Base-by-base conservation (phyloP, 768 basidiomycete species). In the Tulasnella sp. region DNA sequence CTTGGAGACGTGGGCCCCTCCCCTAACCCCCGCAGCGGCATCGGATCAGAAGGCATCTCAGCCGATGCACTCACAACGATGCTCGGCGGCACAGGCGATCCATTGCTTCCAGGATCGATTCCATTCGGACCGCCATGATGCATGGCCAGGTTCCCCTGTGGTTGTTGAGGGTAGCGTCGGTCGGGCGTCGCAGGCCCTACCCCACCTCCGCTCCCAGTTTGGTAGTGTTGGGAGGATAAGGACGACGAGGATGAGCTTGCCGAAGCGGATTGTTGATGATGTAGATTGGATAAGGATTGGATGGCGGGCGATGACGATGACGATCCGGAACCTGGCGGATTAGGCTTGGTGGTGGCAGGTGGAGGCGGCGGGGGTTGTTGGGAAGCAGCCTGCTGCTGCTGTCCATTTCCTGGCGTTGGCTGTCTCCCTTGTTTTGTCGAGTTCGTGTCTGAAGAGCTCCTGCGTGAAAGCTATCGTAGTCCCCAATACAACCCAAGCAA, bases 11-110 rank as follows among this genome's bases (percentile, higher is more conserved):
- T 78, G 9, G 75, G 72, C 67, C 70, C 75, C 17, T 66, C 63
- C 67, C 63, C 29, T 53, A 53, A 24, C 27, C 41, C 54, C 49
- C 43, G 38, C 34, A 49, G 22, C 38, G 57, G 76, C 72, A 70
- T 82, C 82, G 72, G 67, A 55, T 85, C 83, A 22, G 75, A 67
- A 21, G 78, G 68, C 8, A 77, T 73, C 66, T 90, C 89, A 30
- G 61, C 46, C 19, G 41, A 44, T 11, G 86, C 74, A 70, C 83
- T 87, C 62, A 91, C 89, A 65, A 92, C 87, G 58, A 92, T 87
- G 69, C 91, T 89, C 60, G 89, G 84, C 59, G 89, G 88, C 9
- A 84, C 77, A 21, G 82, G 73, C 2, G 48, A 51, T 24, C 54
- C 54, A 43, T 49, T 49, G 19, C 11, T 38, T 38, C 34, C 34